Base-by-base conservation (phyloP, 495 filamentous ascomycete species). In the Durotheca rogersii region DNA sequence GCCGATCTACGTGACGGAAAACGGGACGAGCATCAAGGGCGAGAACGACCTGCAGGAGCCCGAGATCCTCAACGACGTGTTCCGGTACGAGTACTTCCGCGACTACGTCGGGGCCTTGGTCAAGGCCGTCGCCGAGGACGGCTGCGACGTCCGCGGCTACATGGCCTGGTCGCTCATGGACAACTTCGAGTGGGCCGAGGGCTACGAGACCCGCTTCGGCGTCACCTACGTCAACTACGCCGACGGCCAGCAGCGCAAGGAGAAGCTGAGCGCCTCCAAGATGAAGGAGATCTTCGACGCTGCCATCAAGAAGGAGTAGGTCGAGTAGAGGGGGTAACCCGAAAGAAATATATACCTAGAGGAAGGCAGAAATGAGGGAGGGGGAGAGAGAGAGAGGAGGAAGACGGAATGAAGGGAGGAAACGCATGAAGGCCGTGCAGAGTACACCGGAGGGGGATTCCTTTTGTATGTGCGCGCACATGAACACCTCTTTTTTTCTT, bases 141-240 rank as follows among this genome's bases (percentile, higher is more conserved):
- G 85, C 10, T 83, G 88, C 20, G 76, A 89, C 58, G 82, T 90
- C 43, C 74, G 74, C 47, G 85, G 77, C 1, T 91, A 90, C 66
- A 77, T 89, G 67, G 87, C 85, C 6, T 92, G 88, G 88, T 86
- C 81, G 61, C 76, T 92, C 65, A 81, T 90, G 77, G 87, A 92
- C 52, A 82, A 81, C 64, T 81, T 81, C 57, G 79, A 81, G 68
- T 82, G 78, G 78, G 85, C 86, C 38, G 86, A 90, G 58, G 86
- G 86, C n/a, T 89, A 89, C 66, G 83, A 87, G 68, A 88, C 86
- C n/a, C 76, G 86, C 16, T 90, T 90, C 58, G 86, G 86, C 30
- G 84, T 89, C 35, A 89, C 85, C 4, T 89, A 75, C 64, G 85
- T 90, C 30, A 86, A 89, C 70, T 89, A 90, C 57, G 73, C 77